Evolutionary conservation across 805 yeast species (phyloP).

Genomic region (Pichia kluyveri): DNA sequence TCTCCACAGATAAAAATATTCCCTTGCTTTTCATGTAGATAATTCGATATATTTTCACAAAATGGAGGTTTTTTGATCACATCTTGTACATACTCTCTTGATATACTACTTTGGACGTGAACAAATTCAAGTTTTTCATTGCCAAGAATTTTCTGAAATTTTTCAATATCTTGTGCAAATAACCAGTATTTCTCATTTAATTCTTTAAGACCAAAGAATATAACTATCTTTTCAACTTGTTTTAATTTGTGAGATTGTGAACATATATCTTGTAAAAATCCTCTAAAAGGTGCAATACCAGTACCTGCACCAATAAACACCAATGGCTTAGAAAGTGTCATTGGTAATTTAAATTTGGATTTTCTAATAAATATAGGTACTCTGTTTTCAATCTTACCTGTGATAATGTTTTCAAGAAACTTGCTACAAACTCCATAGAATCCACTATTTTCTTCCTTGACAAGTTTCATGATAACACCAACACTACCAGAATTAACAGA

Average conservation of each 20-base stretch:
- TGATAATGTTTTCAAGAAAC: conserved; percentile 58
- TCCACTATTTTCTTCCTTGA: conserved; percentile 32
- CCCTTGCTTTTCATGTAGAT: conserved; percentile 52
- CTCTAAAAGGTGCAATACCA: conserved; percentile 95
- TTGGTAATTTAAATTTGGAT: conserved; percentile 82
- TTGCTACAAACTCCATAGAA: conserved; percentile 81
- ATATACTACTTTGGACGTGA: conserved; percentile 17
- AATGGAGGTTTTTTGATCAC: conserved; percentile 33
- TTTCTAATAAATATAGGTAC: conserved; percentile 82
- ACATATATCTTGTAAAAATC: conserved; percentile 68
- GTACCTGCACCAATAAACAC: conserved; percentile 94
- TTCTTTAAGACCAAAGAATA: conserved; percentile 57
- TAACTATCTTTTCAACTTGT: conserved; percentile 52
- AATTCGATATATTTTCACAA: conserved; percentile 34
- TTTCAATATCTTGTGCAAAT: conserved; percentile 35
- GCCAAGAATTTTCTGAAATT: conserved; percentile 41
- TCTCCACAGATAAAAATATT: conserved; percentile 91
- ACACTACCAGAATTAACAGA: conserved; percentile 53
- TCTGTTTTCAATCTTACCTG: conserved; percentile 38
- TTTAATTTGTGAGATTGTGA: not conserved
- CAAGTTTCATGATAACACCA: conserved; percentile 80
- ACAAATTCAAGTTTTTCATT: conserved; percentile 50
- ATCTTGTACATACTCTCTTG: conserved; percentile 77
- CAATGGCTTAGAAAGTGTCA: conserved; percentile 69
- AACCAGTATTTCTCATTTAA: not conserved